Percentiles rank a stretch among this genome's conserved stretches.
Evolutionary conservation across 768 basidiomycete genomes (phyloP).

Genomic region (Lactifluus subvellereus): DNA sequence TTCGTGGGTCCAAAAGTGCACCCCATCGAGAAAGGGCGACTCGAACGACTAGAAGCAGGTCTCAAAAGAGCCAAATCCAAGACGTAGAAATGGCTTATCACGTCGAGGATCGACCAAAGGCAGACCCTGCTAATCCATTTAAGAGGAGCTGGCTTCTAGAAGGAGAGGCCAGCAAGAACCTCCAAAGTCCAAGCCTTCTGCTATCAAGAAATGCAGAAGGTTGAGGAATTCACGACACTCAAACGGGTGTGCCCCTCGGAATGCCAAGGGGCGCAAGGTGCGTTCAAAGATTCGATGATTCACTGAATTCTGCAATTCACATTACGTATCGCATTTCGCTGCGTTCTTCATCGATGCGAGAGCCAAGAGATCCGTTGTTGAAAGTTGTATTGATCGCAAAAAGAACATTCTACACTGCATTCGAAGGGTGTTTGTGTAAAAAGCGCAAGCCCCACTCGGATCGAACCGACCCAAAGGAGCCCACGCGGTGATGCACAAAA

Average conservation of each 20-base stretch:
- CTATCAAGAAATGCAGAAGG: not conserved
- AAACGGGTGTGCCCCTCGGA: conserved; percentile 71
- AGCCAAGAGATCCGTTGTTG: conserved; percentile 47
- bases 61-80: conserved; percentile 26
- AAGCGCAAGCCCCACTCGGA: conserved; percentile 5
- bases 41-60: conserved; percentile 25
- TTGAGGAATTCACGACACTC: conserved; percentile 62
- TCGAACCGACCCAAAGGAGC: no score
- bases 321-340: conserved; percentile 78
- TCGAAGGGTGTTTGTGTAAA: conserved; percentile 24
- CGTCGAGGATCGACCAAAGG: conserved; percentile 29
- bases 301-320: conserved; percentile 71
- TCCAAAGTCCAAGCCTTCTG: conserved; percentile 39
- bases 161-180: conserved; percentile 32
- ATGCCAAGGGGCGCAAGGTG: conserved; percentile 74
- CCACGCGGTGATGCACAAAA: no score
- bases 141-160: conserved; percentile 29
- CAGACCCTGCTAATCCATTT: conserved; percentile 14
- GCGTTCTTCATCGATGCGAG: conserved; percentile 63
- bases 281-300: conserved; percentile 74
- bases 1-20: conserved; percentile 24
- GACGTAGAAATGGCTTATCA: conserved; percentile 49
- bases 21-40: not conserved
- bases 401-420: conserved; percentile 24
- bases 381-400: conserved; percentile 27